Conservation (phyloP, 1,139 yeast species). For the Candida sojae region DNA sequence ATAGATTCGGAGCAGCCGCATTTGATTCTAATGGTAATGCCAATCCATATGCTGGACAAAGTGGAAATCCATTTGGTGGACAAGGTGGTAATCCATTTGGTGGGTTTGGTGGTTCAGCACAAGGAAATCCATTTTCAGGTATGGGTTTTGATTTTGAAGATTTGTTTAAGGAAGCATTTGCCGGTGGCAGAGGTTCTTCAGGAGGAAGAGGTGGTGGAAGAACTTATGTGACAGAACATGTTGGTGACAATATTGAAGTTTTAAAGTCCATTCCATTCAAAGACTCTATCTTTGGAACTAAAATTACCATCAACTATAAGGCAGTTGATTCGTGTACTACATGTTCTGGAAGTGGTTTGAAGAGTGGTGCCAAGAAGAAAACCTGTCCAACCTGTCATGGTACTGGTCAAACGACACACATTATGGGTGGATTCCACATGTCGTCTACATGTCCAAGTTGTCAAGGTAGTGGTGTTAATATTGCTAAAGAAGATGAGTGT, state of each 20-base stretch:
- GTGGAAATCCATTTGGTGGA: constrained; percentile 9
- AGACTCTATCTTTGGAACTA: constrained; percentile 85
- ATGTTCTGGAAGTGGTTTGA: constrained; percentile 85
- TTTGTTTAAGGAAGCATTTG: constrained; percentile 76
- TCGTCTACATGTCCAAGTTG: constrained; percentile 88
- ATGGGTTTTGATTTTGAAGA: constrained; percentile 80
- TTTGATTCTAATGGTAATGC: constrained; percentile 69
- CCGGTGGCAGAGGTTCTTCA: constrained; percentile 44
- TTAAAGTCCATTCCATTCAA: constrained; percentile 74
- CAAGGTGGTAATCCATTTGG: constrained; percentile 38
- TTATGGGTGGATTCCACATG: constrained; percentile 96
- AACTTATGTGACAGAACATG: constrained; percentile 67
- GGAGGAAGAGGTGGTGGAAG: constrained; percentile 37
- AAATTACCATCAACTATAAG: constrained; percentile 65
- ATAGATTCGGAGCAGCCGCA: constrained; percentile 87
- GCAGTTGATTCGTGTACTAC: constrained; percentile 77
- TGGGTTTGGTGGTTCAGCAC: constrained; percentile 30
- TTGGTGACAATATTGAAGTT: constrained; percentile 89
- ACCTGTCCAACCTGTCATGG: constrained; percentile 93
- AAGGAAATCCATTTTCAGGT: constrained; percentile 46
- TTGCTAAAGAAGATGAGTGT: constrained; percentile 73
- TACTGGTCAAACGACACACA: constrained; percentile 85
- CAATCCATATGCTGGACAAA: constrained; percentile 51
- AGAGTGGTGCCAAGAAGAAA: constrained; percentile 69
- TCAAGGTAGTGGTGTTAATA: constrained; percentile 83